Evolutionary conservation across 805 yeast genomes (phyloP), one percentile per base, ranked within the genome.

Genomic region (Candida andamanensis): DNA sequence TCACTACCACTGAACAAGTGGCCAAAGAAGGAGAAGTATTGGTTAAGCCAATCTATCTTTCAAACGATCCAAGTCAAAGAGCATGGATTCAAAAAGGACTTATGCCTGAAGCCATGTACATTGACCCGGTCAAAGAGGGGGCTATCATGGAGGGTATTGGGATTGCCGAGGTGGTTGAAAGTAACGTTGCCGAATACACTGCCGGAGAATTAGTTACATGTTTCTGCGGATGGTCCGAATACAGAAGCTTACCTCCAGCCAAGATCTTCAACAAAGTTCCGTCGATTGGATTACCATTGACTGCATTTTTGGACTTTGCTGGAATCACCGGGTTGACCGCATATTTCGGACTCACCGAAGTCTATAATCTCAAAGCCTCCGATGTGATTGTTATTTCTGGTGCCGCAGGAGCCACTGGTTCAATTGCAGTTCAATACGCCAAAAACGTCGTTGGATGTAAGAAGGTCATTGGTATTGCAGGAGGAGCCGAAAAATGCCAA

Each of bases 401-500:
- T 19, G 60, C 62, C 13, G 49, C 57, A 5, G 62, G 60, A 17
- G 62, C 60, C 19, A 53, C 58, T 12, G 60, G 60, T 3, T 46
- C 56, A n/a, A 44, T 47, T 44, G 56, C 46, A 12, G 58, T 56
- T 14, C 62, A 56, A 36, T 42, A 55, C 16, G 57, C 60, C 30
- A 55, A 55, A 39, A 41, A 51, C 30, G 41, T 54, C 10, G 37
- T 55, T 35, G 51, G 52, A 21, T 47, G 49, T 16, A 38, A 46
- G 24, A 52, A 46, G 31, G 60, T 56, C 17, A 46, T 56, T 40
- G 60, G 60, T 24, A 54, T 56, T 32, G 48, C 62, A 16, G 58
- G 60, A 26, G 56, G 58, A 9, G 47, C 52, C 4, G 78, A 64
- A 20, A 80, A 80, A 50, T 60, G 71, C 36, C 58, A 66, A 38